Evolutionary conservation across 768 basidiomycete species (phyloP), one percentile per base, ranked within the genome.

Genomic region (Trametes cingulata): DNA sequence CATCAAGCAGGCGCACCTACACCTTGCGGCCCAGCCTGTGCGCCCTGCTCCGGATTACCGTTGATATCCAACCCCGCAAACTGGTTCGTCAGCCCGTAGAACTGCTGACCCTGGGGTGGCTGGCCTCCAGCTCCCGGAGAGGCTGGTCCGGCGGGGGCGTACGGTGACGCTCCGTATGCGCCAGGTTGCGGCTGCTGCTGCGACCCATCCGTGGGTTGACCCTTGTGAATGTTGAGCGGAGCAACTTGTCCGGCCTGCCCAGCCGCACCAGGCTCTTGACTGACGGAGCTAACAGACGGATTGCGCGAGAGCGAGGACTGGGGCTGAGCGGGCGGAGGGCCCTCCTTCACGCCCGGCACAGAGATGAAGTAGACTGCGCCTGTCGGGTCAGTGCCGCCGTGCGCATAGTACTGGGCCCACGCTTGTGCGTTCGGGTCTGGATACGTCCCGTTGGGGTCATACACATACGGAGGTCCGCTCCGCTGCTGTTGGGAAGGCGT

Each of bases 401-500:
- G 83, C 0, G 86, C 85, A 69, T 93, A 93, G 72, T 94, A 94
- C 65, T 85, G 82, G 6, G 90, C 91, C 91, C 91, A 93, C 0
- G 88, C 89, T 69, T 93, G 91, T 20, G 87, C 90, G 62, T 91
- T 91, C 55, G 85, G 82, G 70, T 94, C 91, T 15, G 84, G 73
- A 65, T 94, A 94, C 20, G 84, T 85, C 49, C 77, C 75, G 27
- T 77, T 79, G 4, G 90, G 88, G 64, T 91, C 84, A 67, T 81
- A 93, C 9, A 75, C 71, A 56, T 76, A 84, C 14, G 82, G 82
- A 9, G 82, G 81, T 19, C 78, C 80, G 14, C 65, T 56, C 29
- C 58, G 63, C 36, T 65, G 63, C 51, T 75, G 29, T 33, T 33
- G 67, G 22, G 66, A 69, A 10, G 70, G 69, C 22, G 73, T 69